Base-by-base conservation (phyloP, 768 basidiomycete genomes). In the Rhizopogon vinicolor region DNA sequence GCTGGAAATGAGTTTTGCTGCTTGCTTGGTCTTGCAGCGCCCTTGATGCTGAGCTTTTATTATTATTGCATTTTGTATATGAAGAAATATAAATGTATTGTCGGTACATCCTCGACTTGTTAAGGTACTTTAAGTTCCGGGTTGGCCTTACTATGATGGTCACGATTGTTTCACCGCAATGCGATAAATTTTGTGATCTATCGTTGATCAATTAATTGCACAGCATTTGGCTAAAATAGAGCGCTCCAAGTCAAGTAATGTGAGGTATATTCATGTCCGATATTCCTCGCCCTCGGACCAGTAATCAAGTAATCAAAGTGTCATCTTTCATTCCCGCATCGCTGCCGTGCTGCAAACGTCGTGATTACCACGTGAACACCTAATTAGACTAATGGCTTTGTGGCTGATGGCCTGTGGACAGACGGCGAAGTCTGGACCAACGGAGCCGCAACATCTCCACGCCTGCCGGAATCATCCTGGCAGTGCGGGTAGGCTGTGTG, bases 41-140 rank as follows among this genome's bases (percentile, higher is more conserved):
- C 5, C 72, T 71, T 57, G 66, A 64, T 70, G 67, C 68, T 60
- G 63, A 56, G 65, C 65, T 60, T 56, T 63, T 41, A 52, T 55
- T 52, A 33, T 58, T 35, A 29, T 53, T 25, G 37, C 19, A 50
- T 16, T 9, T 41, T 48, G 28, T 52, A 29, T 18, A 18, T 28
- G 25, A 3, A 9, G 46, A 51, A 54, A 35, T 49, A 49, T 49
- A 49, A 19, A 49, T 14, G 18, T 33, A 31, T 12, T 18, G 18
- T 46, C 1, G 37, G 14, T 49, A 16, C 2, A 46, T 31, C 18
- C 40, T 7, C 16, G n/a, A n/a, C 40, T 18, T 25, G 6, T 37
- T 25, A 25, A 25, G 25, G 25, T 4, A 25, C 25, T 25, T 25
- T 25, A 25, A 25, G 25, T 25, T 25, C 25, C 25, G 25, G 25